These are phyloP conservation scores for Coniochaeta sp. DNA, from an alignment of 2,329 filamentous ascomycete species.

Conservation along the genomic window DNA sequence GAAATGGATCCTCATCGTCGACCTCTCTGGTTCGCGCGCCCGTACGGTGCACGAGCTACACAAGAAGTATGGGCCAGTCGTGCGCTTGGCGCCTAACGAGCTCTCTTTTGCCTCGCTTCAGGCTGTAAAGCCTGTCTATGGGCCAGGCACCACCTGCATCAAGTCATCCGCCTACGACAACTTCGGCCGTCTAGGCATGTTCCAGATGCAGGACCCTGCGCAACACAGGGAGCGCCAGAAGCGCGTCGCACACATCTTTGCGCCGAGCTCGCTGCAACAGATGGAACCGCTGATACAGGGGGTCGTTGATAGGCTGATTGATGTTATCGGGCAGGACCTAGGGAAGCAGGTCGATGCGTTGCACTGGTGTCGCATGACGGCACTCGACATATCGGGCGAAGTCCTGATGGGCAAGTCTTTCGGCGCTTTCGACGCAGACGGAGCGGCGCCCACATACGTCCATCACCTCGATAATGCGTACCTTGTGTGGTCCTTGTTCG, in stretches of 20 bases:
- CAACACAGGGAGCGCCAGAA: slow-evolving; percentile 8
- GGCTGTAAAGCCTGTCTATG: neutral
- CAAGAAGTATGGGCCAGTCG: slow-evolving; percentile 1
- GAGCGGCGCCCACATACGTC: slow-evolving; percentile 7
- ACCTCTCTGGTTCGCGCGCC: slow-evolving; percentile 4
- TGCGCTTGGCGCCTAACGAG: neutral
- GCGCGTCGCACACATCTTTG: slow-evolving; percentile 10
- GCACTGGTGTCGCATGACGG: slow-evolving; percentile 11
- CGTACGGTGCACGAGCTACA: slow-evolving; percentile 3
- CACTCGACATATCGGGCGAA: slow-evolving; percentile 9
- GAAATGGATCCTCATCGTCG: slow-evolving; percentile 6
- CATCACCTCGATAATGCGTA: slow-evolving; percentile 10
- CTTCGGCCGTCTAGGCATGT: slow-evolving; percentile 5
- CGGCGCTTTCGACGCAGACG: slow-evolving; percentile 6
- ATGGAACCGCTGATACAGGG: slow-evolving; percentile 10
- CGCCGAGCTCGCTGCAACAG: slow-evolving; percentile 4
- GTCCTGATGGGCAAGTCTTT: slow-evolving; percentile 8
- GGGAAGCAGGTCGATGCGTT: slow-evolving; percentile 7
- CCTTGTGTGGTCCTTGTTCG: slow-evolving; percentile 3
- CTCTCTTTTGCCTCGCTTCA: neutral
- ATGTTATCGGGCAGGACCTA: neutral
- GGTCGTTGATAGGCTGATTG: slow-evolving; percentile 1
- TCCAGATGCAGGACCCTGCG: slow-evolving; percentile 10
- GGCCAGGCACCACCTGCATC: slow-evolving; percentile 1
- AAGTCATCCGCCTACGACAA: slow-evolving; percentile 4